A percentile compares a stretch with the other conserved stretches of the same genome.
These are phyloP conservation scores for Talaromyces sp. DNA, from an alignment of 2,329 filamentous ascomycete genomes.

Conservation along the genomic window DNA sequence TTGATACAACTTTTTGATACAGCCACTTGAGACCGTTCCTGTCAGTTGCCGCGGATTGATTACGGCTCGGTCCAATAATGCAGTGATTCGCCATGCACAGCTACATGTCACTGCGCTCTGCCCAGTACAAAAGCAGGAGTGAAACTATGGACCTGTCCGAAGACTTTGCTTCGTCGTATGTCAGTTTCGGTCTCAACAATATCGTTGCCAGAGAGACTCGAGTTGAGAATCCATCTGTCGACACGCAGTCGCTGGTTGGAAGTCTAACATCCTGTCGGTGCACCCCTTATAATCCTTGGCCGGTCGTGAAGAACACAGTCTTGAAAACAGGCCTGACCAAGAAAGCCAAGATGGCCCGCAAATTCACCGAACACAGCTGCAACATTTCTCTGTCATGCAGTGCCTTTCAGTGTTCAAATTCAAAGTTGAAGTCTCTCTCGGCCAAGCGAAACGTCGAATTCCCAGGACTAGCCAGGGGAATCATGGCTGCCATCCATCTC, in stretches of 20 bases:
- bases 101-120: neutral
- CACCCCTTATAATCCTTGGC: constrained; percentile 19
- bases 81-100: neutral
- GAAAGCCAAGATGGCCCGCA: constrained; percentile 4
- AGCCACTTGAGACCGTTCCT: neutral
- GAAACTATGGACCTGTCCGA: neutral
- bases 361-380: neutral
- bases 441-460: constrained; percentile 18
- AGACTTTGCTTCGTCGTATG: constrained; percentile 2
- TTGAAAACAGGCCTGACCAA: constrained; percentile 9
- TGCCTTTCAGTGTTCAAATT: neutral
- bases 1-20: neutral
- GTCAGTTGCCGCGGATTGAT: neutral
- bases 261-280: constrained; percentile 14
- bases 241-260: neutral
- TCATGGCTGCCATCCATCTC: constrained; percentile 17
- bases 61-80: neutral
- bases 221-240: constrained; percentile 5
- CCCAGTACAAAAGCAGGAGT: neutral
- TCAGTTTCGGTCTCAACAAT: constrained; percentile 20
- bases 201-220: constrained; percentile 19
- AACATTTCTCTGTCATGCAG: neutral
- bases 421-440: constrained; percentile 12
- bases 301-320: constrained; percentile 15
- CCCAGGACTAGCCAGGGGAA: constrained; percentile 13